Evolutionary conservation across 495 filamentous ascomycete species (phyloP).

Genomic region (Neurospora africana): DNA sequence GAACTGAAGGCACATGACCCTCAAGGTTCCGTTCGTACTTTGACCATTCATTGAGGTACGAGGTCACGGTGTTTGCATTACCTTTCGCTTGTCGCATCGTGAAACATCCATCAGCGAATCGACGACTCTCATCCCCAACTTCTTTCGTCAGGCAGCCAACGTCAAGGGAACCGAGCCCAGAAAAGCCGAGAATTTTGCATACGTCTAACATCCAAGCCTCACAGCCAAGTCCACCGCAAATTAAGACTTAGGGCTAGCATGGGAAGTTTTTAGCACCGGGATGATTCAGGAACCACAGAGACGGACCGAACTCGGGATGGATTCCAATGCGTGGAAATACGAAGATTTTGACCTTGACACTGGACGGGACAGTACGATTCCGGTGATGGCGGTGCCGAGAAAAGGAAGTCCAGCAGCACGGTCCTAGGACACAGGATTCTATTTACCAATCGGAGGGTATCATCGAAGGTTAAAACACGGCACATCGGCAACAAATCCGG

Average conservation of each 20-base stretch:
- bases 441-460: background rate
- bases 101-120: background rate
- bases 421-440: background rate
- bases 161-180: background rate
- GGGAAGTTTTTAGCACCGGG: background rate
- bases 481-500: background rate
- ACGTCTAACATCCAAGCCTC: background rate
- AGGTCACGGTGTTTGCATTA: background rate
- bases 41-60: background rate
- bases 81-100: background rate
- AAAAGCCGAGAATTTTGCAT: background rate
- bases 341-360: too few relatives aligned
- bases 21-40: background rate
- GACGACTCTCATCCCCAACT: too few relatives aligned
- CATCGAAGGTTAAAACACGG: background rate
- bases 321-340: background rate
- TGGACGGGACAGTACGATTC: too few relatives aligned
- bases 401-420: background rate
- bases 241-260: background rate
- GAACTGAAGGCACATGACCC: background rate
- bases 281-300: background rate
- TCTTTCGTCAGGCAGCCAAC: too few relatives aligned
- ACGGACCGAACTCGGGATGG: background rate
- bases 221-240: background rate
- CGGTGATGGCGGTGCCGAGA: too few relatives aligned